Evolutionary conservation across 202 grass and related monocot genomes (phyloP), one percentile per base, ranked within the genome.

Genomic region (Digitaria exilis): DNA sequence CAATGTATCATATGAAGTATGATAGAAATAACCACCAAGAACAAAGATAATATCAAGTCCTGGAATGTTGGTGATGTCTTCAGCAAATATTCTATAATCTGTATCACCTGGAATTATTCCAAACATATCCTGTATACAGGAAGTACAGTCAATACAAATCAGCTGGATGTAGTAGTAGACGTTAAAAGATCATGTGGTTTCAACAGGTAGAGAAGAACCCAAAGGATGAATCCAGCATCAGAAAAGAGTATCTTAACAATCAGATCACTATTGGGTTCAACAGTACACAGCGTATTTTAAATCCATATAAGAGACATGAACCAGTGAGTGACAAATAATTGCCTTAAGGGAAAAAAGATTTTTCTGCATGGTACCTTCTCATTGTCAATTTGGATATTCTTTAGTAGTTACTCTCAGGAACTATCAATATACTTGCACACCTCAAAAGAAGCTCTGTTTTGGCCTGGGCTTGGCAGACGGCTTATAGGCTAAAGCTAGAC

Each of bases 1-100:
- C 67, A 98, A 58, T 29, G 96, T 98, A 88, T 95, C 96, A 71
- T 88, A 98, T 50, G 96, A 91, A 30, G 96, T 98, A 86, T 98
- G 96, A 72, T 98, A 98, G 84, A 93, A 98, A 88, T 98, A 98
- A 85, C 96, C 96, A 82, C 96, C 96, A 35, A 98, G 87, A 83
- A 98, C 92, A 93, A 98, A 98, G 76, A 98, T 98, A 76, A 95
- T 95, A 95, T 98, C 96, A 66, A 98, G 87, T 91, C 96, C 96
- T 28, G 96, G 96, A 80, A 98, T 95, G 54, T 95, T 92, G 5
- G 84, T 90, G 84, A 90, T 87, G 89, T 98, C 96, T 88, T 95
- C 80, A 88, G 96, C 93, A 87, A 98, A 93, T 77, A 98, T 95
- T 87, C 96, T 98, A 82, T 95, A 98, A 84, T 98, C 96, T 81